Evolutionary conservation across 257 asterid species (phyloP).

Genomic region (Solanum pinnatisectum): DNA sequence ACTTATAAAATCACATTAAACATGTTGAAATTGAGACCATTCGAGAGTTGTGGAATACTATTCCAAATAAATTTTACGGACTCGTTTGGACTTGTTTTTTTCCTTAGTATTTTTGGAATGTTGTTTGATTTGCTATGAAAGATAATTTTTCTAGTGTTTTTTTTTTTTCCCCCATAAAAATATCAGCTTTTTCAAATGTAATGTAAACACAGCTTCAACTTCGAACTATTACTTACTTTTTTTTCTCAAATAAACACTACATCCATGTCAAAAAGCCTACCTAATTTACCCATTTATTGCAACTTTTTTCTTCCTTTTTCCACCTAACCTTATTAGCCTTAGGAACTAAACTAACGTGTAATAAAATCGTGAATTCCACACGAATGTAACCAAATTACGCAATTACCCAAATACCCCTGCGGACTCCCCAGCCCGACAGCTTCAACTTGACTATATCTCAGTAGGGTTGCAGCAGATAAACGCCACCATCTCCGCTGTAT

Average conservation of each 20-base stretch:
- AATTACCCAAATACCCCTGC: not conserved
- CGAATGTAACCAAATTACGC: not conserved
- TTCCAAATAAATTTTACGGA: not conserved
- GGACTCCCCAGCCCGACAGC: not conserved
- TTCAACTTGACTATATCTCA: constrained; percentile 3
- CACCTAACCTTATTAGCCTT: not conserved
- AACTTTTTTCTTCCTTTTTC: not conserved
- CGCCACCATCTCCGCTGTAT: constrained; percentile 48
- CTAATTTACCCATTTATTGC: not conserved
- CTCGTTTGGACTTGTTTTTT: not conserved
- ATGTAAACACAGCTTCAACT: not conserved
- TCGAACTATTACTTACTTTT: no score
- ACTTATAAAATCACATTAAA: no score
- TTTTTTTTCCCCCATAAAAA: not conserved
- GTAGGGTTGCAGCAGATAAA: constrained; percentile 92
- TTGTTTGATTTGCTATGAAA: not conserved
- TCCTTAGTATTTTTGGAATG: not conserved
- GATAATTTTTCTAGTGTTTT: not conserved
- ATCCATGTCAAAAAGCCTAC: not conserved
- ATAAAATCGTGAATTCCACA: not conserved
- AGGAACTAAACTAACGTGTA: not conserved
- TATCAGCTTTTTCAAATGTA: not conserved
- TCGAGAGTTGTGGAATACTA: not conserved
- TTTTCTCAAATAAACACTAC: no score
- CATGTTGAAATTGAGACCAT: not conserved